A percentile compares a stretch with the other conserved stretches of the same genome.
These are phyloP conservation scores for Chalciporus pseudorubinellus DNA, from an alignment of 768 basidiomycete species.

Conservation along the genomic window DNA sequence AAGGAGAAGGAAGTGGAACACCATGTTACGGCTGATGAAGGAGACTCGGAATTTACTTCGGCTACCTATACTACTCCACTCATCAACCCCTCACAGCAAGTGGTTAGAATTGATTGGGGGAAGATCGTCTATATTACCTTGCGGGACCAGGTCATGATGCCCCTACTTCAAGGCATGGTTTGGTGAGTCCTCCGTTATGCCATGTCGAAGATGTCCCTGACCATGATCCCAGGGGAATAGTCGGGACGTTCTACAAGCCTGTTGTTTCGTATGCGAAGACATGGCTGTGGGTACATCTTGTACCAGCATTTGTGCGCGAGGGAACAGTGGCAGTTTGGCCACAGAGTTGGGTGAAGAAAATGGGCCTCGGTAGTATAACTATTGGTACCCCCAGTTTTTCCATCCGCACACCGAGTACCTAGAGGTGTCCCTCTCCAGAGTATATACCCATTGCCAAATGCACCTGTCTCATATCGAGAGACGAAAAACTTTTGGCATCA, in stretches of 20 bases:
- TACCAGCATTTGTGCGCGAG: conserved; percentile 18
- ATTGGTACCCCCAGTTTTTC: conserved; percentile 22
- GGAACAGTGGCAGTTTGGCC: conserved; percentile 32
- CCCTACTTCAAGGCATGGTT: conserved; percentile 61
- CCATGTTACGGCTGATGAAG: conserved; percentile 9
- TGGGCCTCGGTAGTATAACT: conserved; percentile 30
- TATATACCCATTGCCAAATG: too few relatives aligned
- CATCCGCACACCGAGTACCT: conserved; percentile 20
- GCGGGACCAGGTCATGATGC: conserved; percentile 67
- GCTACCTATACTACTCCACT: conserved; percentile 31
- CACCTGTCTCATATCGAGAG: too few relatives aligned
- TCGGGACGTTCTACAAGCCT: conserved; percentile 33
- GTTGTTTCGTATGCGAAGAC: conserved; percentile 24
- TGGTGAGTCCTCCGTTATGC: conserved; percentile 45
- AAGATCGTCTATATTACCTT: conserved; percentile 60
- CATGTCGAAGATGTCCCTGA: neutral
- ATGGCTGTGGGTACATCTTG: conserved; percentile 12
- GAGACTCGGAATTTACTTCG: conserved; percentile 19
- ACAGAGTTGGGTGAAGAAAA: conserved; percentile 27
- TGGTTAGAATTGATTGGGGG: conserved; percentile 53
- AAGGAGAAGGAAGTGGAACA: conserved; percentile 34
- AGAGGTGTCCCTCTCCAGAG: neutral
- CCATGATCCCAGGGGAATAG: conserved; percentile 23
- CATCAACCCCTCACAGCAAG: conserved; percentile 30
- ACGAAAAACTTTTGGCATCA: too few relatives aligned